phyloP scores from a whole-genome alignment of 108 stramenopile species.

The Pseudonitzschia multiseries region DNA sequence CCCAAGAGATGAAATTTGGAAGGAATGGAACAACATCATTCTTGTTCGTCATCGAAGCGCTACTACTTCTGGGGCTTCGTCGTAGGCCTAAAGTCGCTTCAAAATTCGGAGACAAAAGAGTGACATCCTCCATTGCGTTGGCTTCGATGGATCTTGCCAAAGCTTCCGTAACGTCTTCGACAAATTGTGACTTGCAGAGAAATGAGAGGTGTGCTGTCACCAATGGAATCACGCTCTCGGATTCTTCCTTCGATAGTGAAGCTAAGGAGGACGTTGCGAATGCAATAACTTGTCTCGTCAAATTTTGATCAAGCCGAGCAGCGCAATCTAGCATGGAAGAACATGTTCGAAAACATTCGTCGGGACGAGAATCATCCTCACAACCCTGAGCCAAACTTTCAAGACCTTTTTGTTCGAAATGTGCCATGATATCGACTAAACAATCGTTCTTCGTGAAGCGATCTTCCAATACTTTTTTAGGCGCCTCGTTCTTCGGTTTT shows the following conservation, averaged over 20 bases:
- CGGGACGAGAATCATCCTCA: conserved; percentile 9
- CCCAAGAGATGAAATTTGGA: conserved; percentile 23
- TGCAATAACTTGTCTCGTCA: conserved; percentile 42
- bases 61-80: conserved; percentile 20
- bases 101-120: conserved; percentile 22
- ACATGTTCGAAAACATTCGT: conserved; percentile 51
- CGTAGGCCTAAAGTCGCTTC: not conserved
- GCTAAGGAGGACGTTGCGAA: conserved; percentile 31
- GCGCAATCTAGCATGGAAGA: conserved; percentile 64
- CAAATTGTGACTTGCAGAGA: conserved; percentile 71
- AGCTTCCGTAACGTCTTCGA: conserved; percentile 48
- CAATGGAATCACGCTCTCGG: conserved; percentile 20
- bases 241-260: conserved; percentile 5
- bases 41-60: not conserved
- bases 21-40: conserved; percentile 23
- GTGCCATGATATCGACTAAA: conserved; percentile 50
- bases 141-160: conserved; percentile 51
- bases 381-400: conserved; percentile 17
- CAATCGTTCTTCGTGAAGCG: conserved; percentile 49
- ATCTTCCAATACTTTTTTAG: conserved; percentile 44
- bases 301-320: conserved; percentile 40
- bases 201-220: conserved; percentile 53
- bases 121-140: conserved; percentile 36
- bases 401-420: conserved; percentile 58
- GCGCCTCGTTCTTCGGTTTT: conserved; percentile 19